These are phyloP conservation scores for Boletus tomentosulus DNA, from an alignment of 768 basidiomycete genomes.

Conservation along the genomic window DNA sequence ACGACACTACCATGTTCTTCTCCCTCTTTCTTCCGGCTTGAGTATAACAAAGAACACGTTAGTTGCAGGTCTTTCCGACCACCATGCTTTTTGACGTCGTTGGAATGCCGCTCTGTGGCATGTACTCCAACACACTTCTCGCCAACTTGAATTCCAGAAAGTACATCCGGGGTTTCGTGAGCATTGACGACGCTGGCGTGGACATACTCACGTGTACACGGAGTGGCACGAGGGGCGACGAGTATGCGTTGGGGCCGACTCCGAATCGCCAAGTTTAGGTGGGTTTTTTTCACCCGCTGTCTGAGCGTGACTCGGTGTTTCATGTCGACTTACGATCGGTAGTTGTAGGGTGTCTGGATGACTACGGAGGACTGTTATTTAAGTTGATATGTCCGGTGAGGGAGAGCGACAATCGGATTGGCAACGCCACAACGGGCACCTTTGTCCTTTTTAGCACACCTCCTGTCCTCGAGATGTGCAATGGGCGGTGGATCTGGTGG, in stretches of 20 bases:
- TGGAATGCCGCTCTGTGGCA: conserved; percentile 1
- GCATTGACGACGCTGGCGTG: not conserved
- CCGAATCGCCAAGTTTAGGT: not conserved
- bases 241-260: not conserved
- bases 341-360: not conserved
- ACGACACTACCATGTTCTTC: not conserved
- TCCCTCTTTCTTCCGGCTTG: not conserved
- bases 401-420: too few species aligned
- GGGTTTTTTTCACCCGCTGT: not conserved
- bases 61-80: not conserved
- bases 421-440: too few species aligned
- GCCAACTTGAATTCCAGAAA: conserved; percentile 12
- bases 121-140: conserved; percentile 17
- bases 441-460: too few species aligned
- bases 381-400: too few species aligned
- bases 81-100: not conserved
- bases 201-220: not conserved
- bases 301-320: not conserved
- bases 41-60: not conserved
- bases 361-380: not conserved
- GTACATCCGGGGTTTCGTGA: conserved; percentile 1
- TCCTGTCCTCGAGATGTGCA: too few species aligned
- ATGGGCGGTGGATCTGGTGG: too few species aligned
- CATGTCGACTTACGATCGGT: not conserved
- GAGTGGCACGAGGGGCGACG: not conserved